Percentiles rank a stretch among this genome's conserved stretches.
Evolutionary conservation across 306 rosid genomes (phyloP).

Genomic region (Crataegus laevigata): DNA sequence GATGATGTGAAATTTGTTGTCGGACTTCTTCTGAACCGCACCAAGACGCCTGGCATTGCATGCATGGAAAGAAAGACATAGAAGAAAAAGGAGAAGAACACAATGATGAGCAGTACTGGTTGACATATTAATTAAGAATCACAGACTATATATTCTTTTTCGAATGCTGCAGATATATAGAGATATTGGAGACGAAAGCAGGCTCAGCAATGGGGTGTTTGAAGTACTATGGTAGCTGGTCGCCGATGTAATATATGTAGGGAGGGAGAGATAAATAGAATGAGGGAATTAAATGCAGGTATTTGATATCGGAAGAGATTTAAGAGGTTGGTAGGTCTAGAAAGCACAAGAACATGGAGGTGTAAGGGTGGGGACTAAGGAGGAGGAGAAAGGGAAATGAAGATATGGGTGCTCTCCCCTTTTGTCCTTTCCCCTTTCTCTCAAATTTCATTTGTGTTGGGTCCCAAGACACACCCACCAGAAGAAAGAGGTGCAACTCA

Average conservation of each 20-base stretch:
- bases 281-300: conserved; percentile 47
- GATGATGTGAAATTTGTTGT: conserved; percentile 20
- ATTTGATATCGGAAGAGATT: conserved; percentile 16
- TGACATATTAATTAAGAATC: conserved; percentile 33
- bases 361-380: conserved; percentile 39
- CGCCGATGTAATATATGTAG: conserved; percentile 3
- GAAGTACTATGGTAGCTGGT: background rate
- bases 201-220: background rate
- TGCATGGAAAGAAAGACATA: conserved; percentile 60
- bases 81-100: conserved; percentile 32
- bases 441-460: conserved; percentile 30
- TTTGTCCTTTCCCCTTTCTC: conserved; percentile 26
- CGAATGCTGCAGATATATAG: background rate
- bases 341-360: conserved; percentile 49
- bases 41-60: conserved; percentile 38
- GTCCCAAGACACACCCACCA: conserved; percentile 39
- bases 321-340: conserved; percentile 16
- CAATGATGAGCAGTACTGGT: conserved; percentile 7
- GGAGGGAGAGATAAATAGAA: conserved; percentile 3
- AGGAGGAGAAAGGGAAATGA: conserved; percentile 28
- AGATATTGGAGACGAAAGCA: background rate
- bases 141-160: background rate
- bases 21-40: conserved; percentile 3
- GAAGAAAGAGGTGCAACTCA: conserved; percentile 25
- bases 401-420: conserved; percentile 35